Base-by-base conservation (phyloP, 2,329 filamentous ascomycete genomes). In the Sclerotiophoma versabilis region DNA sequence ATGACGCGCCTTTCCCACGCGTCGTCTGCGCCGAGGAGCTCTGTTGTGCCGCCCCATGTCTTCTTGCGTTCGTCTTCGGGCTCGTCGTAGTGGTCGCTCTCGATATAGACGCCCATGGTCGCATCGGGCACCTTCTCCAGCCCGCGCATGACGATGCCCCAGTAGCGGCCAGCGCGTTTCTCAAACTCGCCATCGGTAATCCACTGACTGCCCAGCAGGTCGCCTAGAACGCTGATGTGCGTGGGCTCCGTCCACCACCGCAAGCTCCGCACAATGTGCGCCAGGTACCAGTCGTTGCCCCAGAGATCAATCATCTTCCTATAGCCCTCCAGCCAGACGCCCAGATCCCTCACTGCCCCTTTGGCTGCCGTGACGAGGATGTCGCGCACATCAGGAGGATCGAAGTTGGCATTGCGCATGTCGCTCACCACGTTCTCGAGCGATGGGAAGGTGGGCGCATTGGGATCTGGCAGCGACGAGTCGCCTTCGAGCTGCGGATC, bases 401-500 rank as follows among this genome's bases (percentile, higher is more conserved):
- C 54, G 6, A 56, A 58, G 12, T 49, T 51, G 3, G 67, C 66
- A 38, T 59, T 44, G 29, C 57, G 60, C n/a, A 72, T 15, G 32
- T 68, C 49, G 12, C 44, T 17, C 2, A 33, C n/a, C 7, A 71
- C 54, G 72, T 77, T 20, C 75, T 77, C 12, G 76, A 75, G 33
- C 75, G 74, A 56, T 70, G 77, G 72, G 79, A 79, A 70, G 1
- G 66, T 23, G n/a, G 58, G 66, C 12, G 63, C 64, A 22, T 57
- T 44, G 1, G 68, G 65, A 17, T 71, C 71, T 0, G 88, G 89
- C 22, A 97, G 87, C 6, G 91, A 92, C 2, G 89, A 92, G 71
- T 96, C 91, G 65, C 93, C 93, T 77, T 98, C 93, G 48, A 98
- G 84, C 74, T 98, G 93, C 5, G 93, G 93, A 74, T 98, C 93